These are phyloP conservation scores for Mikania micrantha DNA, from an alignment of 129 eudicot species.

Conservation along the genomic window DNA sequence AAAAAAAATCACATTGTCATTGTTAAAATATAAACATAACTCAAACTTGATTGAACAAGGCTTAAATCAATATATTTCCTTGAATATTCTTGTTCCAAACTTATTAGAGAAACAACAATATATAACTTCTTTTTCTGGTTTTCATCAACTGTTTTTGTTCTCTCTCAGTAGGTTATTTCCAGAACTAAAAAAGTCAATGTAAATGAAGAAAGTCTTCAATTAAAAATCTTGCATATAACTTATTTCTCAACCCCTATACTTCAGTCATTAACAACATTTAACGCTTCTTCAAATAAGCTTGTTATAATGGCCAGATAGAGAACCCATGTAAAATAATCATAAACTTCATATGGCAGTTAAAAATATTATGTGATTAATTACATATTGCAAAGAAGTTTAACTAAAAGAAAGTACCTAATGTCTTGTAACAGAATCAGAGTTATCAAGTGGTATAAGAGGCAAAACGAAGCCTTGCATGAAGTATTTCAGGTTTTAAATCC, in stretches of 20 bases:
- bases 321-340: neutral
- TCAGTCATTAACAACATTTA: neutral
- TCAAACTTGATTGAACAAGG: neutral
- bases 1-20: neutral
- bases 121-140: neutral
- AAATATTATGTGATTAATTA: neutral
- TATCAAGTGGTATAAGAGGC: conserved; percentile 68
- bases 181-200: neutral
- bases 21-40: neutral
- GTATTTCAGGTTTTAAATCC: conserved; percentile 97
- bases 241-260: neutral
- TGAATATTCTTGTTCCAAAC: neutral
- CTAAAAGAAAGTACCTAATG: conserved; percentile 50
- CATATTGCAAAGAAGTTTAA: conserved; percentile 29
- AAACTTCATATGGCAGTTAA: conserved; percentile 2
- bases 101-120: neutral
- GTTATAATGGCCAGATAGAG: neutral
- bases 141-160: neutral
- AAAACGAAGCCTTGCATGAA: conserved; percentile 99
- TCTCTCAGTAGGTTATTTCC: neutral
- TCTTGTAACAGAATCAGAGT: conserved; percentile 88
- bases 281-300: neutral
- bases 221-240: neutral
- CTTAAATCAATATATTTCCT: neutral
- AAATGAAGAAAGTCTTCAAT: neutral